These are phyloP conservation scores for Colletotrichum sp. DNA, from an alignment of 2,329 filamentous ascomycete genomes.

Conservation along the genomic window DNA sequence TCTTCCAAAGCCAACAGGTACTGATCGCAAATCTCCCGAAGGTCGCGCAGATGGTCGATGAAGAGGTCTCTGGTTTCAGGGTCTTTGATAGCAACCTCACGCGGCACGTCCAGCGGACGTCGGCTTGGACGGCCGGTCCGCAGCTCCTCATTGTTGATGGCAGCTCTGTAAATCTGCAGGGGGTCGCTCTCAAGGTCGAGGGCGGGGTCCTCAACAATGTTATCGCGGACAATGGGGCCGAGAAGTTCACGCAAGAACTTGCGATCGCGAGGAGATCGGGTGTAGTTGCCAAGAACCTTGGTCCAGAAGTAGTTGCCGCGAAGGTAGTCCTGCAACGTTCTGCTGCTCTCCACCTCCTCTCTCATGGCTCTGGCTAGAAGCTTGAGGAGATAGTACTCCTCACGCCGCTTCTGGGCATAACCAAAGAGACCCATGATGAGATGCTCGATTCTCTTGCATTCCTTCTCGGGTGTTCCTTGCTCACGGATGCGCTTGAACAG, in stretches of 20 bases:
- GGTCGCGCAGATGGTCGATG: slow-evolving; percentile 91
- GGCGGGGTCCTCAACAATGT: slow-evolving; percentile 89
- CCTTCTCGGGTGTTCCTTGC: slow-evolving; percentile 85
- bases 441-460: slow-evolving; percentile 90
- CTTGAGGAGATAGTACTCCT: slow-evolving; percentile 96
- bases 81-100: slow-evolving; percentile 95
- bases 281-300: slow-evolving; percentile 85
- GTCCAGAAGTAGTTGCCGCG: slow-evolving; percentile 94
- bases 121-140: slow-evolving; percentile 85
- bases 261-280: slow-evolving; percentile 87
- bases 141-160: slow-evolving; percentile 97
- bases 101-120: slow-evolving; percentile 81
- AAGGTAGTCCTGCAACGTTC: slow-evolving; percentile 80
- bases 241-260: slow-evolving; percentile 90
- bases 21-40: slow-evolving; percentile 93
- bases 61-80: slow-evolving; percentile 91
- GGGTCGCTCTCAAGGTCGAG: slow-evolving; percentile 96
- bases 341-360: slow-evolving; percentile 81
- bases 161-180: slow-evolving; percentile 93
- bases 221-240: slow-evolving; percentile 84
- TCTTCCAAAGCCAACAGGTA: slow-evolving; percentile 86
- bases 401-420: slow-evolving; percentile 93
- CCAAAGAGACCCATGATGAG: slow-evolving; percentile 97
- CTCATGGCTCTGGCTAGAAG: slow-evolving; percentile 81
- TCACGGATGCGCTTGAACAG: slow-evolving; percentile 86